Evolutionary conservation across 805 yeast genomes (phyloP).

Genomic region (Yamadazyma insecticola): DNA sequence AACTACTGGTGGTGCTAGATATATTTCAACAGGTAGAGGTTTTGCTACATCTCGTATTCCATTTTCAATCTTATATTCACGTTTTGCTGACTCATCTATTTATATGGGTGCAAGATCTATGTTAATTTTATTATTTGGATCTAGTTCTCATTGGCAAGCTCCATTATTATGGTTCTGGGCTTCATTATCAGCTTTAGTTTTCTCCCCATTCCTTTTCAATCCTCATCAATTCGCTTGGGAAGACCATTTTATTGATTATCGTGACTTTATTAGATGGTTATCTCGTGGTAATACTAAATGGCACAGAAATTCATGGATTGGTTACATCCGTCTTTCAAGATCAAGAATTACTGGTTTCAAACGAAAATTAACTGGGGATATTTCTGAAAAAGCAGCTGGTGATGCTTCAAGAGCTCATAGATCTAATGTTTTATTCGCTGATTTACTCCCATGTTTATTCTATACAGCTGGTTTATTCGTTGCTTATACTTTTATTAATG

Average conservation of each 20-base stretch:
- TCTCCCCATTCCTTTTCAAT: constrained; percentile 92
- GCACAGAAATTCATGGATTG: constrained; percentile 89
- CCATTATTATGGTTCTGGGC: constrained; percentile 98
- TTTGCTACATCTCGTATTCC: constrained; percentile 72
- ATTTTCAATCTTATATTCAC: constrained; percentile 58
- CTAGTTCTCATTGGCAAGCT: constrained; percentile 85
- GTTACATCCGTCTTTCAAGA: constrained; percentile 73
- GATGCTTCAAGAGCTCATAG: constrained; percentile 75
- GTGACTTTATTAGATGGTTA: constrained; percentile 87
- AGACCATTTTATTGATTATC: constrained; percentile 93
- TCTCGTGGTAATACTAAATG: constrained; percentile 88
- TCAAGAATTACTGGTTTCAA: constrained; percentile 92
- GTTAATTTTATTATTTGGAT: constrained; percentile 67
- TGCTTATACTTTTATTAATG: constrained; percentile 77
- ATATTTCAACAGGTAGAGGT: constrained; percentile 80
- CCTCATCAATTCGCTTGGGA: constrained; percentile 98
- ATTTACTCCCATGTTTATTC: constrained; percentile 67
- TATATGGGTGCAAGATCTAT: constrained; percentile 79
- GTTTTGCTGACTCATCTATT: constrained; percentile 76
- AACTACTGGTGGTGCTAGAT: constrained; percentile 74
- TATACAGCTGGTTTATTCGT: constrained; percentile 68
- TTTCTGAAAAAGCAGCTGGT: constrained; percentile 63
- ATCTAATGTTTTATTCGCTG: constrained; percentile 73
- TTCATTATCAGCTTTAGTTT: constrained; percentile 77
- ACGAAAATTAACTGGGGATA: constrained; percentile 61